Evolutionary conservation across 306 rosid species (phyloP).

Genomic region (Vicia sativa): DNA sequence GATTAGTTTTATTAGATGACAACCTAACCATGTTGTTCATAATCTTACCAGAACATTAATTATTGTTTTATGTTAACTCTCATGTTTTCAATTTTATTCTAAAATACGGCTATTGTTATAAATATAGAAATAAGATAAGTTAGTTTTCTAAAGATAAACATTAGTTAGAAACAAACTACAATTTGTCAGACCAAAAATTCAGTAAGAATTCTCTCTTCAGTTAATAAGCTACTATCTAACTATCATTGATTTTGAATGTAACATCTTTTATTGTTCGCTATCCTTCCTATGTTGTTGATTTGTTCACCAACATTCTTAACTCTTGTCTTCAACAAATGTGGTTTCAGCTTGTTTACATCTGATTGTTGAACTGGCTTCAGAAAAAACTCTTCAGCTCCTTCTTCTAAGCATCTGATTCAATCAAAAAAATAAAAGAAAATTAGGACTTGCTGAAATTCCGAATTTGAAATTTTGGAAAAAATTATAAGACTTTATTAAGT

Average conservation of each 20-base stretch:
- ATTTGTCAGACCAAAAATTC: constrained; percentile 42
- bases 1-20: too few relatives aligned
- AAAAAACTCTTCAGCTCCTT: constrained; percentile 86
- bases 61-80: too few relatives aligned
- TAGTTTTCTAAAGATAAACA: constrained; percentile 18
- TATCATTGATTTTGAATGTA: constrained; percentile 21
- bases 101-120: too few relatives aligned
- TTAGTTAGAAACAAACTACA: not conserved
- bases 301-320: constrained; percentile 45
- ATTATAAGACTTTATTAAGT: too few relatives aligned
- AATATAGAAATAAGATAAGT: too few relatives aligned
- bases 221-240: constrained; percentile 43
- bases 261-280: constrained; percentile 37
- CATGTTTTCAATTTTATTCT: not conserved
- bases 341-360: constrained; percentile 76
- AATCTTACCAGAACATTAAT: too few relatives aligned
- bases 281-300: constrained; percentile 41
- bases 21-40: too few relatives aligned
- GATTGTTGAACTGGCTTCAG: constrained; percentile 78
- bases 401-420: constrained; percentile 74
- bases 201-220: constrained; percentile 25
- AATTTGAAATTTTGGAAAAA: not conserved
- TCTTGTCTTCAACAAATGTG: constrained; percentile 64
- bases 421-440: constrained; percentile 28
- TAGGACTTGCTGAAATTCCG: not conserved